Percentiles rank a stretch among this genome's conserved stretches.
Conservation (phyloP, 805 yeast species). For the Yarrowia osloensis region DNA sequence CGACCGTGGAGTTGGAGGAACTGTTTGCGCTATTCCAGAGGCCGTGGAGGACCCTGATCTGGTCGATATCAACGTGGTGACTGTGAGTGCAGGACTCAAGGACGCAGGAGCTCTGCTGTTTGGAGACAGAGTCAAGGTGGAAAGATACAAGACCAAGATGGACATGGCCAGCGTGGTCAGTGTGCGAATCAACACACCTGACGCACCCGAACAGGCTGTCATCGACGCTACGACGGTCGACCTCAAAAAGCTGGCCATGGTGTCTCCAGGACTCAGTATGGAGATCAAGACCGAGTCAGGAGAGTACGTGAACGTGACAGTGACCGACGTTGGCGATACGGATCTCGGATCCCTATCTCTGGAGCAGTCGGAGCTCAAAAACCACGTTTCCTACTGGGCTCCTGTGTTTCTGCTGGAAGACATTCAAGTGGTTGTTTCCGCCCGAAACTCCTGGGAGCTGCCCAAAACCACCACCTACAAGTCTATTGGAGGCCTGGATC, state of each 20-base stretch:
- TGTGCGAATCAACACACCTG: constrained; percentile 41
- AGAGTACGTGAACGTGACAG: constrained; percentile 44
- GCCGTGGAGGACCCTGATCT: constrained; percentile 33
- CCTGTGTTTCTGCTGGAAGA: constrained; percentile 47
- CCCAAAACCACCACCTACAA: constrained; percentile 46
- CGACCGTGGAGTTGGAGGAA: constrained; percentile 10
- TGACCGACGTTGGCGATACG: constrained; percentile 53
- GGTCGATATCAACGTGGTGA: constrained; percentile 38
- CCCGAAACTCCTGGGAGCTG: constrained; percentile 31
- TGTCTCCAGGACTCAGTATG: constrained; percentile 43
- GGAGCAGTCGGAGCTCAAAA: constrained; percentile 34
- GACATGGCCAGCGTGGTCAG: constrained; percentile 46
- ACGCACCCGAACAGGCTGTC: constrained; percentile 33
- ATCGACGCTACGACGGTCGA: constrained; percentile 43
- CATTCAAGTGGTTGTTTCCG: constrained; percentile 28
- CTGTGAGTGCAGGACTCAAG: constrained; percentile 43
- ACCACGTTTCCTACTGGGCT: constrained; percentile 46
- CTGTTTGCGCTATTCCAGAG: constrained; percentile 8
- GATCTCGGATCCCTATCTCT: constrained; percentile 47
- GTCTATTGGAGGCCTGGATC: constrained; percentile 74
- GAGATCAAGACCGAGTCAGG: constrained; percentile 46
- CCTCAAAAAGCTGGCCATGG: constrained; percentile 41
- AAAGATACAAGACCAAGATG: constrained; percentile 53
- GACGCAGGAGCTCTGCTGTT: constrained; percentile 48
- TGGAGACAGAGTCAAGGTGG: constrained; percentile 56